Evolutionary conservation across 495 filamentous ascomycete genomes (phyloP), one percentile per base, ranked within the genome.

Genomic region (Cenococcum geophilum): DNA sequence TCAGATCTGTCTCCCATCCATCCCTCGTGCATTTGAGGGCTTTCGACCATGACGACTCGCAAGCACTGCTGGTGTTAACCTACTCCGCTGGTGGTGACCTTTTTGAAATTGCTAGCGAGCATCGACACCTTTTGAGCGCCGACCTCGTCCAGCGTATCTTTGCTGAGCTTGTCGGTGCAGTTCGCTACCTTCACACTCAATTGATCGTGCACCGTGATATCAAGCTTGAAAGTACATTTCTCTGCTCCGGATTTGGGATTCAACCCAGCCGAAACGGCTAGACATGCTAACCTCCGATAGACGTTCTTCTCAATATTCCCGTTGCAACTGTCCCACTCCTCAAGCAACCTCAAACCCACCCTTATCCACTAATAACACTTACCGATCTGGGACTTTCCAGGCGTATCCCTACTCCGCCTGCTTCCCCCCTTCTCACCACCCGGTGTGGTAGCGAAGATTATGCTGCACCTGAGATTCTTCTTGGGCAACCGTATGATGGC

Each of bases 391-490:
- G 93, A 10, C 83, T 98, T n/a, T 92, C 89, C 3, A 82, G 91
- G 60, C 83, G 86, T 23, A 86, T 97, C 18, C 83, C 87, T 12
- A 80, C 86, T 42, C 76, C 88, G 70, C 80, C 90, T 64, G 79
- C 87, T 37, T 82, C 80, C 21, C 82, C 84, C 8, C 77, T 92
- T 27, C 80, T 98, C 14, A 87, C 89, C 47, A 96, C 92, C 12
- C 81, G 92, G 14, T 98, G 93, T 71, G 93, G 93, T 18, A 92
- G 88, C 36, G 93, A 97, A 73, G 93, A 98, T 76, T 98, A 98
- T 69, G 95, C 93, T 3, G 91, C 93, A 0, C 93, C 93, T 0
- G 93, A 98, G 72, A 89, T 98, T 48, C 86, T 98, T 22, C 89
- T 98, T 79, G 91, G 91, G 20, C 91, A 95, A 69, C 82, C 90